Evolutionary conservation across 2,329 filamentous ascomycete species (phyloP).

Genomic region (Penicillium sp.): DNA sequence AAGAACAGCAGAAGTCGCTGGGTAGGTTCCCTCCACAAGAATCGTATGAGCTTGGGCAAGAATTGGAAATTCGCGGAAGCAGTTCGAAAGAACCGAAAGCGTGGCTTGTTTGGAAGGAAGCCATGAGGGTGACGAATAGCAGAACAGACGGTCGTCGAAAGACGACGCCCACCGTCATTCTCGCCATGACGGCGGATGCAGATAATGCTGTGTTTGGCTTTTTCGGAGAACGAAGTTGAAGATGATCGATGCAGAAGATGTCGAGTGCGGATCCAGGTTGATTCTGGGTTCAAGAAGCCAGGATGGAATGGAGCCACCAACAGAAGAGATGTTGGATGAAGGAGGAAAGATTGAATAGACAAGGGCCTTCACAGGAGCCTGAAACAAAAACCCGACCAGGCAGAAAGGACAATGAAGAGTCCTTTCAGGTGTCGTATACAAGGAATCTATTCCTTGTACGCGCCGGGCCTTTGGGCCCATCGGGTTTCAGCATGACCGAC

Average conservation of each 20-base stretch:
- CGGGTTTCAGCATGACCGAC: conserved; percentile 24
- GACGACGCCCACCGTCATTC: conserved; percentile 2
- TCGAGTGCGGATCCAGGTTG: not conserved
- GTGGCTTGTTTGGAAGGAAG: conserved; percentile 21
- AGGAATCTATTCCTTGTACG: conserved; percentile 28
- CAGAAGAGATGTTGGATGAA: conserved; percentile 2
- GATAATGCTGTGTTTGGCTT: not conserved
- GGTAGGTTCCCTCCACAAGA: conserved; percentile 41
- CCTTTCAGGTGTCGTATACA: conserved; percentile 3
- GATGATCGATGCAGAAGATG: not conserved
- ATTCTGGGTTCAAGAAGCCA: conserved; percentile 1
- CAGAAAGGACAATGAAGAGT: conserved; percentile 5
- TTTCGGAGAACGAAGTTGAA: not conserved
- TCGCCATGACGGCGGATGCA: conserved; percentile 18
- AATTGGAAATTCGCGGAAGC: conserved; percentile 22
- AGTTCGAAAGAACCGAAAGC: conserved; percentile 18
- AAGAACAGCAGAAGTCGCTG: conserved; percentile 45
- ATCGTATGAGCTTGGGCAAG: conserved; percentile 35
- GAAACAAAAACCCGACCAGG: conserved; percentile 9
- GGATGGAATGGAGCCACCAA: conserved; percentile 2
- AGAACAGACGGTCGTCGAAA: conserved; percentile 14
- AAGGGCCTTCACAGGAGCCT: conserved; percentile 13
- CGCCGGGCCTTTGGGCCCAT: conserved; percentile 29
- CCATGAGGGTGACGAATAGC: conserved; percentile 25
- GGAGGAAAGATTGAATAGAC: conserved; percentile 4